Evolutionary conservation across 495 filamentous ascomycete genomes (phyloP).

Genomic region (Alectoria sarmentosa): DNA sequence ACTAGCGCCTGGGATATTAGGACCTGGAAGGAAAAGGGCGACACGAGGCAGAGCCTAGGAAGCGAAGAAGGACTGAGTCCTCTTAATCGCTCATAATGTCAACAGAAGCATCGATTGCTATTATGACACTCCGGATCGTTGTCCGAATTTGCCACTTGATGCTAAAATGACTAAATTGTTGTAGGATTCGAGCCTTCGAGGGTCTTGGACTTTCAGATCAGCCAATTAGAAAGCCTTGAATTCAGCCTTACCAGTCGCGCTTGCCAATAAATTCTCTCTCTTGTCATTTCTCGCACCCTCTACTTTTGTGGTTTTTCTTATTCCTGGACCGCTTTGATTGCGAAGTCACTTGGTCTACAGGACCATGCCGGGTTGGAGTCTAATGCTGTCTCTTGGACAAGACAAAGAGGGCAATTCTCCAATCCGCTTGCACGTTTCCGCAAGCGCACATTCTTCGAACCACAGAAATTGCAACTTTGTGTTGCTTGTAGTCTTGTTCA

Average conservation of each 20-base stretch:
- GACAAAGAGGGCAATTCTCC: background rate
- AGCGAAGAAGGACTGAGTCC: background rate
- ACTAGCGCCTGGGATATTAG: background rate
- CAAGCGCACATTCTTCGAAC: slow-evolving; percentile 10
- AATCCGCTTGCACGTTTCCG: slow-evolving; percentile 1
- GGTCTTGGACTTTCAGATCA: background rate
- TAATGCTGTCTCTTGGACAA: background rate
- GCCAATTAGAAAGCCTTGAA: background rate
- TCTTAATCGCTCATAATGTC: background rate
- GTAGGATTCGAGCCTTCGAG: too few relatives aligned
- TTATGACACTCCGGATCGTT: background rate
- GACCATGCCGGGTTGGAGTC: background rate
- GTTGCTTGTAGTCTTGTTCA: background rate
- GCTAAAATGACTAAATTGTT: background rate
- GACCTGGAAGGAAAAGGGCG: background rate
- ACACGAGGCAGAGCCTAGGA: background rate
- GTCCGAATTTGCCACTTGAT: background rate
- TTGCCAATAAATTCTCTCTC: background rate
- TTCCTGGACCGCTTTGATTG: background rate
- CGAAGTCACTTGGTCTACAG: background rate
- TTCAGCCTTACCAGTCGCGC: slow-evolving; percentile 1
- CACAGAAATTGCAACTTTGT: background rate
- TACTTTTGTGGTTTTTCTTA: background rate
- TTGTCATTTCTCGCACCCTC: background rate
- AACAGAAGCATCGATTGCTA: background rate